Evolutionary conservation across 805 yeast genomes (phyloP).

Genomic region (Zygosaccharomyces rouxii): DNA sequence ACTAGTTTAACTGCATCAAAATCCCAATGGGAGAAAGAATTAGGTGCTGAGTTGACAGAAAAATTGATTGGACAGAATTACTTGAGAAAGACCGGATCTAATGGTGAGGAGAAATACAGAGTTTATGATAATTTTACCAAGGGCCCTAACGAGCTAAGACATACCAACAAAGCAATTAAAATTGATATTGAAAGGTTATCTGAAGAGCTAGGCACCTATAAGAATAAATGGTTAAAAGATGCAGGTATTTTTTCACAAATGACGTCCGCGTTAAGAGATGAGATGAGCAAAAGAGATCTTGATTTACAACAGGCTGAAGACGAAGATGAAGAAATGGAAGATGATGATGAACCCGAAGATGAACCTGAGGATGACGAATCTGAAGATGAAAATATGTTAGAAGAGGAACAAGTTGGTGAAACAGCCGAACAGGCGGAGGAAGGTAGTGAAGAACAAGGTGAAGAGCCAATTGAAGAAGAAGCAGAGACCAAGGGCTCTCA

Average conservation of each 20-base stretch:
- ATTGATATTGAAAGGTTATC: conserved; percentile 23
- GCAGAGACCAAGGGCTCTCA: conserved; percentile 1
- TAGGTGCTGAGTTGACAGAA: conserved; percentile 24
- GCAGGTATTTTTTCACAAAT: conserved; percentile 29
- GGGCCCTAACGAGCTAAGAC: conserved; percentile 26
- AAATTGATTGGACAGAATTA: conserved; percentile 21
- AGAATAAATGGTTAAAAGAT: conserved; percentile 31
- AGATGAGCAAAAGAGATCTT: conserved; percentile 22
- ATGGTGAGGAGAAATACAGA: conserved; percentile 16
- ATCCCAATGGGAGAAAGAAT: conserved; percentile 28
- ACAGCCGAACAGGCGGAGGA: conserved; percentile 9
- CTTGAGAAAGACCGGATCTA: conserved; percentile 13
- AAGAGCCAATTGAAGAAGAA: background rate
- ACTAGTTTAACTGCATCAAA: conserved; percentile 23
- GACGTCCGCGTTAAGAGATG: conserved; percentile 25
- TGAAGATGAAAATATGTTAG: conserved; percentile 4
- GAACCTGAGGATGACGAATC: conserved; percentile 10
- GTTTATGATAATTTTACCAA: conserved; percentile 29
- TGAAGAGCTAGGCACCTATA: conserved; percentile 22
- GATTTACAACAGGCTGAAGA: conserved; percentile 11
- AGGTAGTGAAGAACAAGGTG: background rate
- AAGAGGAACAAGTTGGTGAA: conserved; percentile 8
- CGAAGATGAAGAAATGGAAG: conserved; percentile 13
- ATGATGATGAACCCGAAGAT: conserved; percentile 15
- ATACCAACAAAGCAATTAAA: conserved; percentile 24